Percentiles rank a stretch among this genome's conserved stretches.
These are phyloP conservation scores for Thalia dealbata DNA, from an alignment of 176 grass and related monocot species.

Conservation along the genomic window DNA sequence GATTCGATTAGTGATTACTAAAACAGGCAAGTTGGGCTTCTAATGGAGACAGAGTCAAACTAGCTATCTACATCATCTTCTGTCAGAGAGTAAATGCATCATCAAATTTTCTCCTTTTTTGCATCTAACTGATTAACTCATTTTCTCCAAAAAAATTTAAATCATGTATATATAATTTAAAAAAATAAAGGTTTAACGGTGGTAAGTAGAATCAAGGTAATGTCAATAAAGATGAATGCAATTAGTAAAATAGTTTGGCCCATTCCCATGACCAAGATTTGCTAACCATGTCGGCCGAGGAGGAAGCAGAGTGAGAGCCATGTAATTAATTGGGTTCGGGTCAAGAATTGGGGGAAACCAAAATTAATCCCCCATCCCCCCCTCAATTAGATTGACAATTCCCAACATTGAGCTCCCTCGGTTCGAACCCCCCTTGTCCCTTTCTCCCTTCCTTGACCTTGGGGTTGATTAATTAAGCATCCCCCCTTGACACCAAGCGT, in stretches of 20 bases:
- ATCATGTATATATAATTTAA: not conserved
- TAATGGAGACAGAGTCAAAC: no score
- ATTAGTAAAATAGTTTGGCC: conserved; percentile 16
- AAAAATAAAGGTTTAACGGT: not conserved
- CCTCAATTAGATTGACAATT: conserved; percentile 9
- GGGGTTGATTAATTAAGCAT: conserved; percentile 1
- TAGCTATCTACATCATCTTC: no score
- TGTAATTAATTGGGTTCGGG: conserved; percentile 57
- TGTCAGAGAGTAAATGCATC: no score
- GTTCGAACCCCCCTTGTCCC: conserved; percentile 35
- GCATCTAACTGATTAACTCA: no score
- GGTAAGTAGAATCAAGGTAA: no score
- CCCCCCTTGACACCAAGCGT: not conserved
- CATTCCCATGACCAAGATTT: conserved; percentile 46
- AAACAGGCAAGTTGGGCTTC: not conserved
- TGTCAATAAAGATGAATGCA: no score
- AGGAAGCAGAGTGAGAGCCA: conserved; percentile 50
- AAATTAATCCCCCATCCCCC: not conserved
- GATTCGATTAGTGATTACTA: no score
- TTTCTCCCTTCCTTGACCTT: conserved; percentile 43
- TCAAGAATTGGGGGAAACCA: conserved; percentile 26
- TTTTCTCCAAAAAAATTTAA: not conserved
- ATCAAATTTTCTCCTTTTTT: no score
- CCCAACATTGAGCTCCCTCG: conserved; percentile 21
- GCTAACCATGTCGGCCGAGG: conserved; percentile 62